A percentile compares a stretch with the other conserved stretches of the same genome.
Conservation (phyloP, 768 basidiomycete genomes). For the Tulasnella sp. region DNA sequence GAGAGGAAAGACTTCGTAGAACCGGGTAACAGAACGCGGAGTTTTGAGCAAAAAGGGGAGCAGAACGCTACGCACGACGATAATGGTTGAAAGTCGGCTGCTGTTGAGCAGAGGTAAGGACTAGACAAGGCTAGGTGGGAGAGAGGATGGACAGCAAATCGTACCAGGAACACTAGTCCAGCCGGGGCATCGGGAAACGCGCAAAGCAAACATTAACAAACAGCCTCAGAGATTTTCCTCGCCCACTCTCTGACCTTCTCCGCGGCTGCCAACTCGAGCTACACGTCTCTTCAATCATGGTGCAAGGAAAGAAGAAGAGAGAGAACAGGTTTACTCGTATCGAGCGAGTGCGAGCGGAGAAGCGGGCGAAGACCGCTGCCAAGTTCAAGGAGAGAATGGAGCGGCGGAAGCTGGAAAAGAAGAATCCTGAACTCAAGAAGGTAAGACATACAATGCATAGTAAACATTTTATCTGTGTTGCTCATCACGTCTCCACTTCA, state of each 20-base stretch:
- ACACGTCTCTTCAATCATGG: not conserved
- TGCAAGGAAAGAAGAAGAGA: not conserved
- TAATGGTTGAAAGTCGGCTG: too few relatives aligned
- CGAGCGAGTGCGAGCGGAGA: slow-evolving; percentile 37
- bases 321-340: not conserved
- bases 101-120: too few relatives aligned
- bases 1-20: too few relatives aligned
- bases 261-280: not conserved
- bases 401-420: slow-evolving; percentile 68
- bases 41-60: too few relatives aligned
- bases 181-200: not conserved
- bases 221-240: not conserved
- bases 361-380: slow-evolving; percentile 70
- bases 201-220: not conserved
- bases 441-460: slow-evolving; percentile 42
- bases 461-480: not conserved
- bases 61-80: too few relatives aligned
- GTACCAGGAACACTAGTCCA: not conserved
- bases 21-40: too few relatives aligned
- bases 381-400: slow-evolving; percentile 80
- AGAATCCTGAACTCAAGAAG: slow-evolving; percentile 73
- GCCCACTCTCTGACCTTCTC: not conserved
- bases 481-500: not conserved
- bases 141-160: too few relatives aligned
- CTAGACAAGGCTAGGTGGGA: too few relatives aligned